Evolutionary conservation across 2,329 filamentous ascomycete genomes (phyloP).

Genomic region (Alternaria sp.): DNA sequence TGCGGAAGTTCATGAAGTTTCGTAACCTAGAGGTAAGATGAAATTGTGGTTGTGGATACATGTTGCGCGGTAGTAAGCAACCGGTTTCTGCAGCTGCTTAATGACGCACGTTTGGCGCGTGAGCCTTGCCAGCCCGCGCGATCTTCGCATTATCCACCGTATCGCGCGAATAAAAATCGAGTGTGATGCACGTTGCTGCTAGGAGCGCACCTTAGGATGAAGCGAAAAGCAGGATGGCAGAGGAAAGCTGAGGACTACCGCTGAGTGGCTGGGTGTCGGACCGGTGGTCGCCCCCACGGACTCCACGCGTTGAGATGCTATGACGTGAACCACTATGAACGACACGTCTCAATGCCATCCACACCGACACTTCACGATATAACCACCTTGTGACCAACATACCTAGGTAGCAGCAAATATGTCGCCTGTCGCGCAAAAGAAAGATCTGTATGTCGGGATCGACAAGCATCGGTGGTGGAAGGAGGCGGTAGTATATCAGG

Average conservation of each 20-base stretch:
- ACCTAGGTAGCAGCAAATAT: slow-evolving; percentile 3
- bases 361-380: neutral
- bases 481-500: slow-evolving; percentile 66
- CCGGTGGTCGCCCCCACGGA: slow-evolving; percentile 6
- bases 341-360: neutral
- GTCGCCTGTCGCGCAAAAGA: slow-evolving; percentile 19
- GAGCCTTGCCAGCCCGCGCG: slow-evolving; percentile 7
- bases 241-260: neutral
- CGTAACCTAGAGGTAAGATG: neutral
- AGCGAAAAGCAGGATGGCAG: neutral
- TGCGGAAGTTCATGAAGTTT: neutral
- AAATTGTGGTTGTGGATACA: neutral
- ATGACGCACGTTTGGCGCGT: slow-evolving; percentile 15
- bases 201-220: slow-evolving; percentile 1
- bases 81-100: slow-evolving; percentile 5
- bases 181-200: slow-evolving; percentile 1
- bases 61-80: slow-evolving; percentile 1
- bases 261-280: slow-evolving; percentile 15
- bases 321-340: slow-evolving; percentile 14
- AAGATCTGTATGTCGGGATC: slow-evolving; percentile 42
- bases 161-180: neutral
- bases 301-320: slow-evolving; percentile 14
- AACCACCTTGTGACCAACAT: neutral
- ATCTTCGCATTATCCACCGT: neutral
- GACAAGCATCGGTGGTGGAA: slow-evolving; percentile 65